phyloP scores from a whole-genome alignment of 73 alveolate genomes.

The Tetrahymena malaccensis region DNA sequence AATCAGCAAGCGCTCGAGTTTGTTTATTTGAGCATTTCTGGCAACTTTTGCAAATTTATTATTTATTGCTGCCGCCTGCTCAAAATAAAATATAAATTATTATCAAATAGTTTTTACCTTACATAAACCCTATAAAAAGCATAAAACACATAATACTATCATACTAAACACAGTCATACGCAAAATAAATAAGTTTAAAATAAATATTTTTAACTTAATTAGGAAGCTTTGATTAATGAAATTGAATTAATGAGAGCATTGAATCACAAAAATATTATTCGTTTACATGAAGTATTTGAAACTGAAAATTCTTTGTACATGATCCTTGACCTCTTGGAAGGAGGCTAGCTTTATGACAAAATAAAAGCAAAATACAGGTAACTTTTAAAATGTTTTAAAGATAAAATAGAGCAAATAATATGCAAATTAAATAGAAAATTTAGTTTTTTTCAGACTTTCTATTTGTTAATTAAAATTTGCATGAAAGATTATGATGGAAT shows the following conservation, averaged over 20 bases:
- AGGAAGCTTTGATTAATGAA: conserved; percentile 41
- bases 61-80: background rate
- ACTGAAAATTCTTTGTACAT: conserved; percentile 35
- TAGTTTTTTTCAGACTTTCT: no score
- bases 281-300: conserved; percentile 31
- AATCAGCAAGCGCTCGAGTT: no score
- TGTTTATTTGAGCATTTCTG: background rate
- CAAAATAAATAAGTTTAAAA: background rate
- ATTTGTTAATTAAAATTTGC: no score
- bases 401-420: no score
- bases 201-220: background rate
- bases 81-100: no score
- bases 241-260: conserved; percentile 37
- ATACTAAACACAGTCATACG: background rate
- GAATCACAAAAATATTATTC: conserved; percentile 26
- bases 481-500: no score
- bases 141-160: background rate
- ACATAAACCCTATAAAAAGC: no score
- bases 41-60: no score
- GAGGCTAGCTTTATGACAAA: conserved; percentile 30
- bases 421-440: no score
- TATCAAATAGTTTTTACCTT: background rate
- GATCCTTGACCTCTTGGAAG: conserved; percentile 31
- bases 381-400: background rate
- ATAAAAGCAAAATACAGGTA: conserved; percentile 19